A percentile compares a stretch with the other conserved stretches of the same genome.
These are phyloP conservation scores for Trypanosoma congolense DNA, from an alignment of 208 protist genomes.

Conservation along the genomic window DNA sequence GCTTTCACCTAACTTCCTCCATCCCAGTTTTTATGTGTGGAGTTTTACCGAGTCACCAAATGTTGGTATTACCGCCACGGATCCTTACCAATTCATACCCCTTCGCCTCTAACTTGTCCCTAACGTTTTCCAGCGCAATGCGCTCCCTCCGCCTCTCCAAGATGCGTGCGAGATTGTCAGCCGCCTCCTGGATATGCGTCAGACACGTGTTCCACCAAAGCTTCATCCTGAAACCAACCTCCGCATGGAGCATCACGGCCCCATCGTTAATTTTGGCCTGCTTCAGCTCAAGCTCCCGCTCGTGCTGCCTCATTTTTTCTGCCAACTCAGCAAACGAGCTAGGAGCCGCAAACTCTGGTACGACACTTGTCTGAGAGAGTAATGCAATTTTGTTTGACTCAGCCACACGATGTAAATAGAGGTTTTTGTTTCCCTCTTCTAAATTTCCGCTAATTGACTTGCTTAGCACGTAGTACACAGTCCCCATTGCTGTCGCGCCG, in stretches of 20 bases:
- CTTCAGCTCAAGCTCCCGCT: constrained; percentile 41
- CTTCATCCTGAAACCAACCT: constrained; percentile 68
- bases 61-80: constrained; percentile 25
- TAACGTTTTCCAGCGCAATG: constrained; percentile 39
- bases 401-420: constrained; percentile 30
- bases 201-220: constrained; percentile 83
- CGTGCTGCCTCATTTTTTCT: constrained; percentile 51
- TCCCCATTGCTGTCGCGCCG: constrained; percentile 43
- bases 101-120: constrained; percentile 38
- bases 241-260: constrained; percentile 67
- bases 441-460: constrained; percentile 49
- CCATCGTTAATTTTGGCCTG: constrained; percentile 26
- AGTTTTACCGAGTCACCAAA: constrained; percentile 5
- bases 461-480: constrained; percentile 74
- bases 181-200: constrained; percentile 59
- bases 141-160: constrained; percentile 39
- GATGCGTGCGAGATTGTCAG: constrained; percentile 26
- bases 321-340: constrained; percentile 77
- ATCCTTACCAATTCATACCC: constrained; percentile 61
- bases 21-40: background rate
- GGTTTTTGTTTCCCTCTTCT: constrained; percentile 50
- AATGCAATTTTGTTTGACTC: constrained; percentile 48
- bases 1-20: background rate
- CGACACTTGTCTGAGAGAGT: constrained; percentile 31
- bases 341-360: constrained; percentile 60